These are phyloP conservation scores for Aquilaria agallochum DNA, from an alignment of 441 rosid genomes.

Conservation along the genomic window DNA sequence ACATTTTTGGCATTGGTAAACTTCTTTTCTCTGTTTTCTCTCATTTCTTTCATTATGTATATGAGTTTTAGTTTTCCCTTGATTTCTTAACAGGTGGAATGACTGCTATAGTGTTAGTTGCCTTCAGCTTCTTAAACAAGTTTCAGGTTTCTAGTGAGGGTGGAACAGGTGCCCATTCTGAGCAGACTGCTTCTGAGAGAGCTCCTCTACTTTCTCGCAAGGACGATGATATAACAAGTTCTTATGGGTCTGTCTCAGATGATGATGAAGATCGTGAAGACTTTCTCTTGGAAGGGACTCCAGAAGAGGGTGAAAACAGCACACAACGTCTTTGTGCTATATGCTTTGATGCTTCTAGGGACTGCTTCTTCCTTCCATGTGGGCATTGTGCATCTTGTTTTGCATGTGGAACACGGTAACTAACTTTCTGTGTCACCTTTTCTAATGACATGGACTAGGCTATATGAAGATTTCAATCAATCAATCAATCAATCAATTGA, in stretches of 20 bases:
- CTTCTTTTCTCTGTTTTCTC: slow-evolving; percentile 10
- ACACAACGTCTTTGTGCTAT: slow-evolving; percentile 90
- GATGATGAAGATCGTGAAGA: slow-evolving; percentile 75
- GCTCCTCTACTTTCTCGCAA: slow-evolving; percentile 77
- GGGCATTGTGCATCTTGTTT: slow-evolving; percentile 94
- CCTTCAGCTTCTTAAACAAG: slow-evolving; percentile 61
- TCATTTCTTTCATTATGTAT: not conserved
- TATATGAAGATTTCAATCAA: not conserved
- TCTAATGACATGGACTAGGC: not conserved
- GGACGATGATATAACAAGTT: slow-evolving; percentile 93
- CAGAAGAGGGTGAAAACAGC: slow-evolving; percentile 62
- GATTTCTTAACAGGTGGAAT: slow-evolving; percentile 49
- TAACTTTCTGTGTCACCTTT: not conserved
- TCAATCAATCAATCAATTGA: not conserved
- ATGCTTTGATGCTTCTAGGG: slow-evolving; percentile 97
- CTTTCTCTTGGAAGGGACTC: slow-evolving; percentile 36
- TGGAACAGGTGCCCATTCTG: slow-evolving; percentile 25
- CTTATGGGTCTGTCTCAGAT: slow-evolving; percentile 73
- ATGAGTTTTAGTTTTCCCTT: slow-evolving; percentile 8
- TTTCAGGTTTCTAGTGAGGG: slow-evolving; percentile 37
- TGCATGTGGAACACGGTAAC: slow-evolving; percentile 88
- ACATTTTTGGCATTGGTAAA: slow-evolving; percentile 81
- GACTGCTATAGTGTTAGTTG: slow-evolving; percentile 60
- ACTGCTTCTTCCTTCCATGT: slow-evolving; percentile 98
- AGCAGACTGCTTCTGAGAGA: slow-evolving; percentile 37